Evolutionary conservation across 352 stramenopile genomes (phyloP), one percentile per base, ranked within the genome.

Genomic region (Phytopythium mirpurense): DNA sequence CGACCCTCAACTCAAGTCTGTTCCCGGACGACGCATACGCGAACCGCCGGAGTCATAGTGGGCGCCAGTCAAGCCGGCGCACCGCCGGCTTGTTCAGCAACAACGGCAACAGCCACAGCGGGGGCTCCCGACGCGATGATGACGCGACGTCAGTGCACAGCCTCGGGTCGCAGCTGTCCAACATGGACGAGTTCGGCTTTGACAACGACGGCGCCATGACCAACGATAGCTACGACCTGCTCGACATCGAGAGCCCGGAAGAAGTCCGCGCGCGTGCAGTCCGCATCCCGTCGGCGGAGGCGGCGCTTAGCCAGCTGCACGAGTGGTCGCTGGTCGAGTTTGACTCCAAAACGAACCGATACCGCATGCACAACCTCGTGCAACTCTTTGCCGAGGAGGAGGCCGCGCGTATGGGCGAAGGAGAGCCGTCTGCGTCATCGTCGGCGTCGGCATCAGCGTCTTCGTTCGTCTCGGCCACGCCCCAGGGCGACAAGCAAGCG

Each of bases 241-340:
- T 93, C 24, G 80, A 90, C 60, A 59, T 87, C 24, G 79, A 93
- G 36, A 88, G 71, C 42, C 62, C 59, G 3, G 80, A 93, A 37
- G 83, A 93, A 48, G 59, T 83, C 21, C 73, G 72, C 52, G 79
- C 83, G 26, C 67, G 77, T 36, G 56, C 63, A 31, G 64, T 65
- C 38, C 55, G 48, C 62, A 76, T 90, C 0, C 59, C 75, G 7
- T 71, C 59, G 4, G 71, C 82, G 15, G 80, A 69, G 43, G 54
- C 70, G 36, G 79, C 79, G 26, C 67, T 93, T 26, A 62, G 71
- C 40, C 68, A 72, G 32, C 72, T 93, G 32, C 76, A 90, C 41
- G 74, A 90, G 43, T 93, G 83, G 83, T 93, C 83, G 1, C 68
- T 93, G 5, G 74, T 93, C 29, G 83, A 93, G 54, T 88, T 83